These are phyloP conservation scores for Bacterosira constricta DNA, from an alignment of 108 stramenopile genomes.

Conservation along the genomic window DNA sequence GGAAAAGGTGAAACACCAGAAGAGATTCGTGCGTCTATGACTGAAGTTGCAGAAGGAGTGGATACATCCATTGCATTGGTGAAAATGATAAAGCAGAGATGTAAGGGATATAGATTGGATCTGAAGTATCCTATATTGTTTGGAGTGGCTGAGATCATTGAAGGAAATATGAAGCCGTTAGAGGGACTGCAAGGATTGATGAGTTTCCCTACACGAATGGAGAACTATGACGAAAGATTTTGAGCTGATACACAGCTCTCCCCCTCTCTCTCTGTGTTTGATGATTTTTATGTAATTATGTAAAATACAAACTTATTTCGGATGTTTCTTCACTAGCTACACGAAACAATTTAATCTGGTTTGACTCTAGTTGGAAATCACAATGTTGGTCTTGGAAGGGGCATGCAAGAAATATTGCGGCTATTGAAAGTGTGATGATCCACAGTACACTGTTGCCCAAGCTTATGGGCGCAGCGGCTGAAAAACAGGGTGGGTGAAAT, in stretches of 20 bases:
- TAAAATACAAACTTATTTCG: not conserved
- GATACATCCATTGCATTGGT: conserved; percentile 93
- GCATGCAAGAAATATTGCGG: no score
- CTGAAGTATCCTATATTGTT: conserved; percentile 96
- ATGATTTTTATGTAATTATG: not conserved
- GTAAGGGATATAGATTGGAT: conserved; percentile 92
- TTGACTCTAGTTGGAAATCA: no score
- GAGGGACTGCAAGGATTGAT: conserved; percentile 92
- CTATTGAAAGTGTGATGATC: no score
- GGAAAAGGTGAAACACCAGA: conserved; percentile 94
- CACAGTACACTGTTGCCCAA: no score
- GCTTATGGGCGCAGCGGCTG: no score
- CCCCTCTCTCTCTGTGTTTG: not conserved
- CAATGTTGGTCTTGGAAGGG: no score
- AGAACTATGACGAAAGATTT: conserved; percentile 84
- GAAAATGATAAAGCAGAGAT: conserved; percentile 84
- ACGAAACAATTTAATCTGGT: no score
- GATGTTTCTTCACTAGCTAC: not conserved
- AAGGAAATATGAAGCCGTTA: conserved; percentile 85
- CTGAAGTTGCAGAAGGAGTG: conserved; percentile 96
- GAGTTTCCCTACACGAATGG: conserved; percentile 93
- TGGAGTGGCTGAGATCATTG: conserved; percentile 91
- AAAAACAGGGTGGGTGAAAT: no score
- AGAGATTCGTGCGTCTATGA: conserved; percentile 83
- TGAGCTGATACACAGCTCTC: not conserved